Evolutionary conservation across 2,329 filamentous ascomycete species (phyloP), one percentile per base, ranked within the genome.

Genomic region (Herpotrichia juniperi): DNA sequence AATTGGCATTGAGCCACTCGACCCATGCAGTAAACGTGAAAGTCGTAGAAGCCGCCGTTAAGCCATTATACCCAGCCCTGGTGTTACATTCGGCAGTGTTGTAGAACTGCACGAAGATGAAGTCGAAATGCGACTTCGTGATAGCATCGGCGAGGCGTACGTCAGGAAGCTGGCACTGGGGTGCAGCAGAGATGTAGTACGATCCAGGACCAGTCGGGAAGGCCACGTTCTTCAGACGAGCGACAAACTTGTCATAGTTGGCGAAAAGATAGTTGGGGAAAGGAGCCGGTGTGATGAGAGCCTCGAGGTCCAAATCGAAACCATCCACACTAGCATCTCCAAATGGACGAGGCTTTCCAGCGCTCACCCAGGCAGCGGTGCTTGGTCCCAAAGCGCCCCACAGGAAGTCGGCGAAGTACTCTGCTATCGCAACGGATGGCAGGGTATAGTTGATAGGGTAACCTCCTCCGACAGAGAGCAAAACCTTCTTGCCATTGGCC

Each of bases 71-170:
- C 26, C 71, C 80, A 42, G 72, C 68, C 17, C 74, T 69, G 17
- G 81, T 80, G 50, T 80, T 82, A 71, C 82, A 85, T 2, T 59
- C 43, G 10, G 66, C 57, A 1, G 78, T 83, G 72, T 83, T 83
- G 71, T 83, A 84, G 67, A 82, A 83, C 54, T 83, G 81, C 30
- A 82, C 73, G 69, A 79, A 83, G 56, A 84, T 60, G 58, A 81
- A 82, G 62, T 84, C 81, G 58, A 83, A 81, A 9, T 56, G 54
- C 8, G 79, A 70, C 28, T 71, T 71, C 14, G 52, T 40, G 48
- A 84, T 81, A 7, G 79, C 77, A 31, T 73, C 46, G n/a, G 67
- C 64, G 21, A 83, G 73, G 66, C 64, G 76, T 19, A 60, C 58
- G 58, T 84, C 81, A 2, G 80, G 79, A 19, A 78, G 63, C 8